Conservation (phyloP, 1,139 yeast species). For the Yamadazyma songkhlaensis region DNA sequence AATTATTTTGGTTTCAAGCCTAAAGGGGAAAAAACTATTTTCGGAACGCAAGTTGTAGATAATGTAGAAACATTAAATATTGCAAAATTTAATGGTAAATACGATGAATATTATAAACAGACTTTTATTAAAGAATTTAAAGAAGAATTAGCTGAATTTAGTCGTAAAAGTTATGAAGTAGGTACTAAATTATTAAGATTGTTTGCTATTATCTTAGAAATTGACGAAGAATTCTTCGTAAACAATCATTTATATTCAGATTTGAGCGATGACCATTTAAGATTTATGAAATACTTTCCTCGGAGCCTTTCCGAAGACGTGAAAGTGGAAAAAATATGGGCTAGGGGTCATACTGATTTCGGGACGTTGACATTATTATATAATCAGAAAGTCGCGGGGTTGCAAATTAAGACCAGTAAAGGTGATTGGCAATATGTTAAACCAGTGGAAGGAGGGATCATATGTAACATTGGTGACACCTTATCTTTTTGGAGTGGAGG, state of each 20-base stretch:
- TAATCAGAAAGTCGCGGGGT: constrained; percentile 29
- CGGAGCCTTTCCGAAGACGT: constrained; percentile 24
- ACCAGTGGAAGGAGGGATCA: constrained; percentile 27
- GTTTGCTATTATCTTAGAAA: constrained; percentile 30
- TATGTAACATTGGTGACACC: constrained; percentile 32
- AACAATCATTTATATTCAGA: constrained; percentile 27
- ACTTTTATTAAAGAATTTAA: constrained; percentile 21
- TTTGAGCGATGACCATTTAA: constrained; percentile 30
- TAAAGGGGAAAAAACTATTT: constrained; percentile 22
- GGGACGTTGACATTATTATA: constrained; percentile 27
- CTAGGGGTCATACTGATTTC: constrained; percentile 32
- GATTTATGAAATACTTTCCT: constrained; percentile 32
- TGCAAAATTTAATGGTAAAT: constrained; percentile 30
- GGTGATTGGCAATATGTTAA: constrained; percentile 30
- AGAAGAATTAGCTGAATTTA: constrained; percentile 19
- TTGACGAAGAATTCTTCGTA: constrained; percentile 30
- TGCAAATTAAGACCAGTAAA: constrained; percentile 22
- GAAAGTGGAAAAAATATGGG: constrained; percentile 27
- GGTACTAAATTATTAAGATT: constrained; percentile 23
- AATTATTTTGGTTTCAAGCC: constrained; percentile 33
- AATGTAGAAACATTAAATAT: constrained; percentile 31
- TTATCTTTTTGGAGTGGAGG: constrained; percentile 32
- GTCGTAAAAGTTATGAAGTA: constrained; percentile 23
- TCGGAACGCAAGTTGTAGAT: constrained; percentile 27
- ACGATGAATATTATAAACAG: constrained; percentile 22